Conservation (phyloP, 2,329 filamentous ascomycete genomes). For the Fusarium coicis region DNA sequence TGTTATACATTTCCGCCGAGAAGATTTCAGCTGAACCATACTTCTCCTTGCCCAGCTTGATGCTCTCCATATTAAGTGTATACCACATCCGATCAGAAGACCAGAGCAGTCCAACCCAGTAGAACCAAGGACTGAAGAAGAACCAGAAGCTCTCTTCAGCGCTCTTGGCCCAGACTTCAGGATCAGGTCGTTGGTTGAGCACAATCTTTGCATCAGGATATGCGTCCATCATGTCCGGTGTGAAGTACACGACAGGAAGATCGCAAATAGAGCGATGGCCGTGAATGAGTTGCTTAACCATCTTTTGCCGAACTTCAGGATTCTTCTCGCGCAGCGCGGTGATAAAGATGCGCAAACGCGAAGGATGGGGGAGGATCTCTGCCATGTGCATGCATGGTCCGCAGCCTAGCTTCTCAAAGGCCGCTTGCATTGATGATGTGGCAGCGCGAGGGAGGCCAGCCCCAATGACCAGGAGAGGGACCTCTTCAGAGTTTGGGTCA, state of each 20-base stretch:
- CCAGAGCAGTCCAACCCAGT: constrained; percentile 41
- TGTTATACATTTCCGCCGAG: not conserved
- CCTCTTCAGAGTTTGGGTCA: not conserved
- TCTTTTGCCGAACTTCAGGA: constrained; percentile 39
- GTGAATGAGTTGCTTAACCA: constrained; percentile 46
- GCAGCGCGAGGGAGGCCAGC: constrained; percentile 50
- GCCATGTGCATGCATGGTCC: constrained; percentile 50
- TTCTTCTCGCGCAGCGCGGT: constrained; percentile 45
- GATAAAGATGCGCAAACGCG: constrained; percentile 41
- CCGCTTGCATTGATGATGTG: constrained; percentile 51
- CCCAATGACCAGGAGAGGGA: constrained; percentile 41
- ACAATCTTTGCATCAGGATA: constrained; percentile 50
- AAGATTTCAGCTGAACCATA: not conserved
- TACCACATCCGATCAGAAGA: constrained; percentile 46
- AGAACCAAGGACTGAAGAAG: constrained; percentile 44
- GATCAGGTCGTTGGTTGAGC: constrained; percentile 46
- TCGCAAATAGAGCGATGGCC: constrained; percentile 46
- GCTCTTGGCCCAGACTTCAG: constrained; percentile 45
- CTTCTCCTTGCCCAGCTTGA: not conserved
- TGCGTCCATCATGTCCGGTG: constrained; percentile 52
- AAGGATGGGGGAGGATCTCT: constrained; percentile 41
- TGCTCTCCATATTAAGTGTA: constrained; percentile 27
- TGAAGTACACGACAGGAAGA: constrained; percentile 48
- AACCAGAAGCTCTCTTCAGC: constrained; percentile 43
- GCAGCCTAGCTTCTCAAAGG: constrained; percentile 46